Base-by-base conservation (phyloP, 805 yeast genomes). In the Candida nanaspora region DNA sequence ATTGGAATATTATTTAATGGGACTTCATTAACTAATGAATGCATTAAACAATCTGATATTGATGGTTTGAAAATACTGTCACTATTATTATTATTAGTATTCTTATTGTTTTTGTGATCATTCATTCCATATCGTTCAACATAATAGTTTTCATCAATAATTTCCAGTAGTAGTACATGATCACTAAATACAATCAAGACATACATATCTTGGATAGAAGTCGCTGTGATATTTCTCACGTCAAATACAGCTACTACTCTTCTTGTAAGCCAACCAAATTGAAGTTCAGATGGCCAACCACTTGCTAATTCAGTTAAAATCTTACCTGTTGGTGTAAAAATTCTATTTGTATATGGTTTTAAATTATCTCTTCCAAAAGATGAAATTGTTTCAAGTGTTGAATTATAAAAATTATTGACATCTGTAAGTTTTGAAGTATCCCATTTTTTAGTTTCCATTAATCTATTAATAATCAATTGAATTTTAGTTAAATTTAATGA, bases 311-410 rank as follows among this genome's bases (percentile, higher is more conserved):
- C 96, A 0, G 94, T 81, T 38, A 91, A 63, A 3, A 91, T 70
- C 57, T 87, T 88, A 0, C 97, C 97, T 0, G 95, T 81, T 2
- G 96, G 96, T 0, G 96, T 89, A 57, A 88, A 85, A 0, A 87
- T 79, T 47, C 96, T 65, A 40, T 79, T 68, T 44, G 72, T 74
- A 46, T 74, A 79, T 8, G 77, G 74, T 38, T 62, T 63, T 40
- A 69, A 47, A 30, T 68, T 66, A 38, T 69, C 76, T 20, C 68
- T 73, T 1, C 91, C 96, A 65, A 88, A 89, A 0, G 96, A 83
- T 50, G 86, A 85, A 19, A 88, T 82, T 0, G 88, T 80, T 23
- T 74, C 76, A 3, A 75, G 57, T 2, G 86, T 74, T 2, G 78
- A 72, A 5, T 69, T 51, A 51, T 75, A 78, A 49, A 71, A 73